These are phyloP conservation scores for Claviceps africana DNA, from an alignment of 2,329 filamentous ascomycete genomes.

Conservation along the genomic window DNA sequence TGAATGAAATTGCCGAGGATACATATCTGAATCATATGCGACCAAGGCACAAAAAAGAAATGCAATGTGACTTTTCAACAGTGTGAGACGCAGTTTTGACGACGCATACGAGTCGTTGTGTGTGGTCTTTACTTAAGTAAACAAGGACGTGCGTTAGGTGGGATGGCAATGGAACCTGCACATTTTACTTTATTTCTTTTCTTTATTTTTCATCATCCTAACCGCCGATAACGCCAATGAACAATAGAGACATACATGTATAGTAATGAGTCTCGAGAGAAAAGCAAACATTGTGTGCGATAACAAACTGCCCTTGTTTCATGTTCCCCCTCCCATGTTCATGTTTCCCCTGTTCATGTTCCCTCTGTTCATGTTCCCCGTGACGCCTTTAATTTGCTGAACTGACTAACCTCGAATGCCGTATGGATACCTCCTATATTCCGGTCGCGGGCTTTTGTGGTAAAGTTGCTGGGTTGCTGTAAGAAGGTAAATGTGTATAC, in stretches of 20 bases:
- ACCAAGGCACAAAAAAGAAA: too few species aligned
- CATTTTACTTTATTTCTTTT: background rate
- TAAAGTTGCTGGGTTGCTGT: slow-evolving; percentile 45
- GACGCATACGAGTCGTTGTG: too few species aligned
- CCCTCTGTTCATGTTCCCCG: slow-evolving; percentile 16
- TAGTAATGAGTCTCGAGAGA: background rate
- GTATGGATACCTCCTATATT: slow-evolving; percentile 24
- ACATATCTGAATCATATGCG: too few species aligned
- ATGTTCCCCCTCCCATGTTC: too few species aligned
- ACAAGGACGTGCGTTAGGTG: background rate
- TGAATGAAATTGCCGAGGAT: too few species aligned
- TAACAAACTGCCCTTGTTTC: slow-evolving; percentile 15
- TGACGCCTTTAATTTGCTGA: slow-evolving; percentile 17
- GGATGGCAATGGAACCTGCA: background rate
- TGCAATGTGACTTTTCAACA: too few species aligned
- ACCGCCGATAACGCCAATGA: slow-evolving; percentile 25
- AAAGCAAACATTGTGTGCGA: background rate
- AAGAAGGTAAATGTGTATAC: slow-evolving; percentile 39
- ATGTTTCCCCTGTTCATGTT: background rate
- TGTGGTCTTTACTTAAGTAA: slow-evolving; percentile 1
- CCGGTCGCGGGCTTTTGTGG: slow-evolving; percentile 44
- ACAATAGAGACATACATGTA: background rate
- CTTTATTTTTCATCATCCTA: slow-evolving; percentile 14
- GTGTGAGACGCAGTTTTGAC: background rate
- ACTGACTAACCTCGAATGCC: slow-evolving; percentile 13